A percentile compares a stretch with the other conserved stretches of the same genome.
These are phyloP conservation scores for Cyclocybe cylindracea DNA, from an alignment of 768 basidiomycete genomes.

Conservation along the genomic window DNA sequence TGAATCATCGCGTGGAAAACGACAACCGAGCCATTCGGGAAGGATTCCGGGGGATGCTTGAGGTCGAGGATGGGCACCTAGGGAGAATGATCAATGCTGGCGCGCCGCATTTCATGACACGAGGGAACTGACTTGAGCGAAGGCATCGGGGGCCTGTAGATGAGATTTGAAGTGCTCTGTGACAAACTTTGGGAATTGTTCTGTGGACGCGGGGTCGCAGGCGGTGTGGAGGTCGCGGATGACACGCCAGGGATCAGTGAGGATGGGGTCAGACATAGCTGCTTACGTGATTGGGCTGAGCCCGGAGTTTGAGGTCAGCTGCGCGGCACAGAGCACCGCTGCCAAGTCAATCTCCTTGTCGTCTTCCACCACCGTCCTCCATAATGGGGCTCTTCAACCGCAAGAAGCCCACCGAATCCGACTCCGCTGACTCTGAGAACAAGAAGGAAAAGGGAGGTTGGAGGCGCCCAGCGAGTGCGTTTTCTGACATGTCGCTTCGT, in stretches of 20 bases:
- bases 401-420: conserved; percentile 43
- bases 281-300: conserved; percentile 29
- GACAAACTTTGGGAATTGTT: conserved; percentile 44
- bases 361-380: conserved; percentile 10
- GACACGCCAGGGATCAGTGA: conserved; percentile 46
- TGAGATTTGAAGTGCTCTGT: conserved; percentile 45
- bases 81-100: background rate
- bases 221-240: conserved; percentile 47
- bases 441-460: conserved; percentile 87
- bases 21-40: conserved; percentile 59
- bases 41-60: conserved; percentile 46
- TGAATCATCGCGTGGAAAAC: conserved; percentile 80
- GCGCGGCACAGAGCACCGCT: conserved; percentile 7
- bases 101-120: background rate
- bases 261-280: conserved; percentile 54
- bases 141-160: conserved; percentile 40
- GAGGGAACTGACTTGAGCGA: conserved; percentile 35
- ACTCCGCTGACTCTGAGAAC: conserved; percentile 46
- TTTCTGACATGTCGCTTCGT: conserved; percentile 11
- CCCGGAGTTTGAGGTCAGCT: conserved; percentile 15
- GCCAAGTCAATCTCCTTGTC: conserved; percentile 4
- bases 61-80: conserved; percentile 63
- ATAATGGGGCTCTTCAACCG: conserved; percentile 62
- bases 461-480: conserved; percentile 78
- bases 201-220: conserved; percentile 22